phyloP scores from a whole-genome alignment of 352 stramenopile species.

The Phytophthora megakarya region DNA sequence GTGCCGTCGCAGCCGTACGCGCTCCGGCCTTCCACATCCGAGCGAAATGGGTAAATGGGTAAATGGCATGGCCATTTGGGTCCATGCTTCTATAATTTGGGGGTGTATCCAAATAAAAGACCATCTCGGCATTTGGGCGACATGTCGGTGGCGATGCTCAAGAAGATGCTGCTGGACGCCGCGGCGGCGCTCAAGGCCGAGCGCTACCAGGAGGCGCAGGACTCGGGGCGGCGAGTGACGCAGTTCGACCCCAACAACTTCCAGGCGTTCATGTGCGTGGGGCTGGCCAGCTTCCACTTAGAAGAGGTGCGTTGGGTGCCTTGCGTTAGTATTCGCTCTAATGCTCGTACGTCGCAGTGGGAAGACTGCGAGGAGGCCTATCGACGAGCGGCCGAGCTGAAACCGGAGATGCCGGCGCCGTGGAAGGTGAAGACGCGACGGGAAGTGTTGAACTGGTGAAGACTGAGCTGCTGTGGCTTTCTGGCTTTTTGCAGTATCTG shows the following conservation, averaged over 20 bases:
- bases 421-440: slow-evolving; percentile 67
- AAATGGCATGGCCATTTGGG: slow-evolving; percentile 3
- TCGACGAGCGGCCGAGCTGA: slow-evolving; percentile 63
- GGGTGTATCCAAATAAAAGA: slow-evolving; percentile 2
- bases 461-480: slow-evolving; percentile 8
- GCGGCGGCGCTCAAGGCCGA: slow-evolving; percentile 69
- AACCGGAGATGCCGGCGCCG: slow-evolving; percentile 69
- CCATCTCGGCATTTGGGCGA: not conserved
- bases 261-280: slow-evolving; percentile 82
- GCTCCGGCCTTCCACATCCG: slow-evolving; percentile 38
- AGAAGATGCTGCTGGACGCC: slow-evolving; percentile 83
- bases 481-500: slow-evolving; percentile 52
- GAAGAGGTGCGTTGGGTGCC: slow-evolving; percentile 46
- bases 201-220: slow-evolving; percentile 76
- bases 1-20: slow-evolving; percentile 12
- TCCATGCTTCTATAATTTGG: not conserved
- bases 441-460: not conserved
- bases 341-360: slow-evolving; percentile 40
- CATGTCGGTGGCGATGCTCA: slow-evolving; percentile 74
- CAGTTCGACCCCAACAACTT: slow-evolving; percentile 86
- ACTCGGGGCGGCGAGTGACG: slow-evolving; percentile 64
- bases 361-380: slow-evolving; percentile 75
- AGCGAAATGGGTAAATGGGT: not conserved
- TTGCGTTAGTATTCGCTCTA: not conserved
- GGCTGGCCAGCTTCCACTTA: slow-evolving; percentile 76